A percentile compares a stretch with the other conserved stretches of the same genome.
phyloP scores from a whole-genome alignment of 2,329 filamentous ascomycete genomes.

The Bipolaris cookei region DNA sequence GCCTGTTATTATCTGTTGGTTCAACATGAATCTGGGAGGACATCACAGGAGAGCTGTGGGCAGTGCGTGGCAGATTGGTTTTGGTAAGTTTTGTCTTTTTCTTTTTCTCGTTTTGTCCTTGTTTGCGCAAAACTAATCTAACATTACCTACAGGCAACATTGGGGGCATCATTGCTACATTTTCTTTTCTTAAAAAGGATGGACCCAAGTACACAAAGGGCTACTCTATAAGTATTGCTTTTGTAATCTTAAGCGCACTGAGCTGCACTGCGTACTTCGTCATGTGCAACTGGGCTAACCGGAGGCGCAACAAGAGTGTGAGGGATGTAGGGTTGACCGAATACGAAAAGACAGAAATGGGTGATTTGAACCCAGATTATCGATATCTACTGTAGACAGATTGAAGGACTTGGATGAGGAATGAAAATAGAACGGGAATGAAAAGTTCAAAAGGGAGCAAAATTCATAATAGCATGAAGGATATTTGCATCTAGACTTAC shows the following conservation, averaged over 20 bases:
- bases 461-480: background rate
- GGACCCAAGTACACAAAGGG: constrained; percentile 72
- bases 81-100: constrained; percentile 1
- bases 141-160: constrained; percentile 52
- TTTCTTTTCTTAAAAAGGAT: constrained; percentile 62
- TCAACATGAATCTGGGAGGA: constrained; percentile 61
- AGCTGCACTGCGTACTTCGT: constrained; percentile 66
- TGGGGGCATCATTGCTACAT: constrained; percentile 61
- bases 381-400: constrained; percentile 60
- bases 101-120: background rate
- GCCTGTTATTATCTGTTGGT: constrained; percentile 73
- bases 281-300: constrained; percentile 67
- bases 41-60: constrained; percentile 59
- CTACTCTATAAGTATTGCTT: constrained; percentile 78
- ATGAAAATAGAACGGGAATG: background rate
- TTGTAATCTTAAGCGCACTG: constrained; percentile 70
- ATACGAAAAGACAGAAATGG: constrained; percentile 66
- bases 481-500: background rate
- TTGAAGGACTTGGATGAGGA: background rate
- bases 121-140: background rate
- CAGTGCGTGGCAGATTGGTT: constrained; percentile 57
- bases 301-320: constrained; percentile 58
- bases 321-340: constrained; percentile 61
- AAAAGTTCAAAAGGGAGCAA: background rate
- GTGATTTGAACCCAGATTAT: constrained; percentile 66